These are phyloP conservation scores for Hyaloperonospora brassicae DNA, from an alignment of 352 stramenopile genomes.

Conservation along the genomic window DNA sequence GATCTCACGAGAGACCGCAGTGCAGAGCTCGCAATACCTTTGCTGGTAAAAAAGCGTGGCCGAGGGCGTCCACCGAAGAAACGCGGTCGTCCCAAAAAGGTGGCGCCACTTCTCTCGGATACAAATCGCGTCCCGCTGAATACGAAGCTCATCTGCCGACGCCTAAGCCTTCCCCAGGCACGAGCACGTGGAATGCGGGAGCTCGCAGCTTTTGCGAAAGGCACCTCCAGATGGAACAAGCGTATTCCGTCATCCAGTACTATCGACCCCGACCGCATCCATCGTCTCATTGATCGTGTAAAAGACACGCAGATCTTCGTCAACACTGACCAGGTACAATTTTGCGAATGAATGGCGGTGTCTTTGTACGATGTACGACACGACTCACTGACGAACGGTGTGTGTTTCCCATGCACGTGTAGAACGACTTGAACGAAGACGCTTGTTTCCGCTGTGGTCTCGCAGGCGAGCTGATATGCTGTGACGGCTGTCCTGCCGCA, in stretches of 20 bases:
- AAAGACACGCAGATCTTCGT: conserved; percentile 51
- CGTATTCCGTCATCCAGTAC: conserved; percentile 33
- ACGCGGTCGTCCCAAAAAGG: conserved; percentile 14
- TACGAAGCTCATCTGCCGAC: conserved; percentile 30
- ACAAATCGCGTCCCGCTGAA: conserved; percentile 9
- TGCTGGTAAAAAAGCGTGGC: conserved; percentile 14
- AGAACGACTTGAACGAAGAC: conserved; percentile 81
- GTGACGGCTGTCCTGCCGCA: conserved; percentile 65
- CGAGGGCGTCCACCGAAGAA: conserved; percentile 19
- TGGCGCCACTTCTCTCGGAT: conserved; percentile 2
- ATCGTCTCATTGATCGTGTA: conserved; percentile 59
- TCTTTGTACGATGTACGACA: background rate
- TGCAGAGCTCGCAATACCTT: conserved; percentile 1
- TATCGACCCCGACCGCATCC: conserved; percentile 57
- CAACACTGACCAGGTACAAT: conserved; percentile 50
- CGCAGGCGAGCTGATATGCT: conserved; percentile 71
- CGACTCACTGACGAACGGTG: conserved; percentile 6
- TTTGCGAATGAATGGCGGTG: background rate
- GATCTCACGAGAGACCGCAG: conserved; percentile 23
- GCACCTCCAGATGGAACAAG: conserved; percentile 64
- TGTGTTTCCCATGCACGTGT: conserved; percentile 1
- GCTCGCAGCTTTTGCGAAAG: conserved; percentile 51
- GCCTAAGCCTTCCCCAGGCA: conserved; percentile 50
- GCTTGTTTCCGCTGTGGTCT: conserved; percentile 65
- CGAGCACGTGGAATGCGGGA: conserved; percentile 41